A percentile compares a stretch with the other conserved stretches of the same genome.
phyloP scores from a whole-genome alignment of 2,329 filamentous ascomycete genomes.

The Leptographium lundbergii region DNA sequence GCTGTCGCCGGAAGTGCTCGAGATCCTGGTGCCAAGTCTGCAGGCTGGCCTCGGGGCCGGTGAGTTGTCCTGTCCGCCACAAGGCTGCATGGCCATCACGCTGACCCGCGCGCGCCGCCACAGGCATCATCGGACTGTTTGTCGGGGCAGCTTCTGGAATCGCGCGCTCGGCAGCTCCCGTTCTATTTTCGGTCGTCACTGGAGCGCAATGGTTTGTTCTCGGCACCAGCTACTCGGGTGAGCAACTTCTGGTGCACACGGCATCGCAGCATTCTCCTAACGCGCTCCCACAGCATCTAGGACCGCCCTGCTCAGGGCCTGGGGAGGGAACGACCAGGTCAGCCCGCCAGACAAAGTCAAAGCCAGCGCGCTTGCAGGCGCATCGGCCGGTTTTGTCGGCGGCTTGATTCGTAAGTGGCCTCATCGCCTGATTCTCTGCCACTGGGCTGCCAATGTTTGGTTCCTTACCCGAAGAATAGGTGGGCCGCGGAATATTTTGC shows the following conservation, averaged over 20 bases:
- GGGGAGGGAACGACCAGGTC: constrained; percentile 38
- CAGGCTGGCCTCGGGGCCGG: constrained; percentile 48
- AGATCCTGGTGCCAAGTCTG: constrained; percentile 37
- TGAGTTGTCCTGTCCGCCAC: constrained; percentile 18
- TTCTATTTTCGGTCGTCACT: constrained; percentile 58
- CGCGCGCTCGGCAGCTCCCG: constrained; percentile 51
- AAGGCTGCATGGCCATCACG: background rate
- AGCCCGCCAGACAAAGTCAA: constrained; percentile 46
- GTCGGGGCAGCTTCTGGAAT: constrained; percentile 61
- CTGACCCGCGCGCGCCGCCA: background rate
- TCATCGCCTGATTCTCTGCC: background rate
- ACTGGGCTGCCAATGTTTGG: background rate
- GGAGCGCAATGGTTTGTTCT: constrained; percentile 73
- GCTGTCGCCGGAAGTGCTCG: constrained; percentile 29
- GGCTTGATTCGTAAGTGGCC: constrained; percentile 37
- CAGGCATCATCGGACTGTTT: constrained; percentile 48
- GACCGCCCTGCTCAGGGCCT: constrained; percentile 31
- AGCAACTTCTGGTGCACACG: constrained; percentile 4
- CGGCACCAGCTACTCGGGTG: constrained; percentile 67
- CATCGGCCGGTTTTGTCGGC: constrained; percentile 50
- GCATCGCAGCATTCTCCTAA: background rate
- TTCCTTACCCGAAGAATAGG: constrained; percentile 21
- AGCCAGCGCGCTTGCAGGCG: constrained; percentile 59
- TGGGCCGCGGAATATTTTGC: constrained; percentile 39
- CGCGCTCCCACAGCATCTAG: constrained; percentile 29